Percentiles rank a stretch among this genome's conserved stretches.
Conservation (phyloP, 148 eudicot species). For the Vaccinium macrocarpon region DNA sequence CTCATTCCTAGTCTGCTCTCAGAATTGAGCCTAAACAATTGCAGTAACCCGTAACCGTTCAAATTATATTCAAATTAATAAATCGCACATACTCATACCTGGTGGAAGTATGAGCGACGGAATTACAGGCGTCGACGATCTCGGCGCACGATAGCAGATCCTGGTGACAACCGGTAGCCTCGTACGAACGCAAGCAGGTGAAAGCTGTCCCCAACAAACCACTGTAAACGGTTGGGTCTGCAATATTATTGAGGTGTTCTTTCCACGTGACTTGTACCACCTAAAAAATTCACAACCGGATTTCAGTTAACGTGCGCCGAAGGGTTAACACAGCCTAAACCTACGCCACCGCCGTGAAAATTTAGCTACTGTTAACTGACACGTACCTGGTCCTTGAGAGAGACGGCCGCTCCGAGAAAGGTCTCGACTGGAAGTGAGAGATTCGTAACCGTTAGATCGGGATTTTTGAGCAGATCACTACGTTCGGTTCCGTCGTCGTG, state of each 20-base stretch:
- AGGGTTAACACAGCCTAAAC: neutral
- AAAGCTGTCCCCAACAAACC: constrained; percentile 69
- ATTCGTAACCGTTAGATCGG: constrained; percentile 31
- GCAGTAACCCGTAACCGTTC: neutral
- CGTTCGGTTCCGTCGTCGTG: constrained; percentile 25
- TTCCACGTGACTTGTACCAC: constrained; percentile 62
- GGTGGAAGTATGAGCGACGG: constrained; percentile 25
- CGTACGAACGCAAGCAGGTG: constrained; percentile 56
- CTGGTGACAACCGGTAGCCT: constrained; percentile 41
- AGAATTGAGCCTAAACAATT: neutral
- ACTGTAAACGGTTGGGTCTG: constrained; percentile 47
- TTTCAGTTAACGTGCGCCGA: neutral
- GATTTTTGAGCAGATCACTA: constrained; percentile 1
- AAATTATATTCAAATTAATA: neutral
- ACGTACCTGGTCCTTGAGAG: constrained; percentile 55
- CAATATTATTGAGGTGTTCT: neutral
- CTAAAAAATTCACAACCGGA: constrained; percentile 16
- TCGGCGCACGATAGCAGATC: constrained; percentile 50
- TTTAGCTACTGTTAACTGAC: neutral
- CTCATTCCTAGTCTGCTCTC: too few species aligned
- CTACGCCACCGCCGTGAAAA: neutral
- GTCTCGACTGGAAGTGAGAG: constrained; percentile 33
- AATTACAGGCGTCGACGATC: constrained; percentile 47
- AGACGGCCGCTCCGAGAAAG: constrained; percentile 47
- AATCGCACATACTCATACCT: constrained; percentile 26